Percentiles rank a stretch among this genome's conserved stretches.
Conservation (phyloP, 2,329 filamentous ascomycete species). For the Fusarium penzigii region DNA sequence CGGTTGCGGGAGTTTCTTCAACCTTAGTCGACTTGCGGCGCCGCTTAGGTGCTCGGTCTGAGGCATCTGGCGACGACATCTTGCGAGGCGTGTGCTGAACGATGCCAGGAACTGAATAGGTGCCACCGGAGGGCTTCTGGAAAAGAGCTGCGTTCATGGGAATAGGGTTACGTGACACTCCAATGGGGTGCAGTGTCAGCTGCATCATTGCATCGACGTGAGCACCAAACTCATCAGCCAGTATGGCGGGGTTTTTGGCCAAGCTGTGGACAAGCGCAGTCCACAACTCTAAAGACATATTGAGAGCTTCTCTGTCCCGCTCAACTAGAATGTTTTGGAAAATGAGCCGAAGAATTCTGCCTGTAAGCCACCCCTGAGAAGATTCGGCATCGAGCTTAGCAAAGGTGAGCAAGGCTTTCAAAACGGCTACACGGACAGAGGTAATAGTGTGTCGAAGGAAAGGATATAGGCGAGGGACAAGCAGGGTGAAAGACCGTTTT, state of each 20-base stretch:
- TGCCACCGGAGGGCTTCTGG: constrained; percentile 88
- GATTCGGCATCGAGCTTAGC: constrained; percentile 77
- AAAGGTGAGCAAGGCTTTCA: constrained; percentile 92
- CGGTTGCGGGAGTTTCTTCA: constrained; percentile 64
- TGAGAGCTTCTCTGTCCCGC: constrained; percentile 79
- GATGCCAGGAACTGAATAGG: constrained; percentile 62
- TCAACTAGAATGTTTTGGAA: constrained; percentile 97
- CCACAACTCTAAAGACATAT: constrained; percentile 87
- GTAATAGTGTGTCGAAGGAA: constrained; percentile 97
- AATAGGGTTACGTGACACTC: constrained; percentile 85
- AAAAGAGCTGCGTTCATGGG: constrained; percentile 90
- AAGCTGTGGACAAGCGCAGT: constrained; percentile 71
- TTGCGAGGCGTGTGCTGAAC: constrained; percentile 46
- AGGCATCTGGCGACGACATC: constrained; percentile 52
- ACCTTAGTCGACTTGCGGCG: constrained; percentile 83
- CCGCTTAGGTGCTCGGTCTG: constrained; percentile 70
- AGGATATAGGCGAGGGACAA: constrained; percentile 92
- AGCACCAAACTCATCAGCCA: constrained; percentile 71
- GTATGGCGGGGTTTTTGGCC: constrained; percentile 60
- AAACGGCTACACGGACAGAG: constrained; percentile 87
- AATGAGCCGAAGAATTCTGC: constrained; percentile 81
- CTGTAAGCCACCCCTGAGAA: constrained; percentile 91
- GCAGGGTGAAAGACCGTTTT: constrained; percentile 84
- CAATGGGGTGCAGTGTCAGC: constrained; percentile 86
- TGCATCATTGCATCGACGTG: constrained; percentile 82